Evolutionary conservation across 495 filamentous ascomycete species (phyloP), one percentile per base, ranked within the genome.

Genomic region (Rhypophila decipiens): DNA sequence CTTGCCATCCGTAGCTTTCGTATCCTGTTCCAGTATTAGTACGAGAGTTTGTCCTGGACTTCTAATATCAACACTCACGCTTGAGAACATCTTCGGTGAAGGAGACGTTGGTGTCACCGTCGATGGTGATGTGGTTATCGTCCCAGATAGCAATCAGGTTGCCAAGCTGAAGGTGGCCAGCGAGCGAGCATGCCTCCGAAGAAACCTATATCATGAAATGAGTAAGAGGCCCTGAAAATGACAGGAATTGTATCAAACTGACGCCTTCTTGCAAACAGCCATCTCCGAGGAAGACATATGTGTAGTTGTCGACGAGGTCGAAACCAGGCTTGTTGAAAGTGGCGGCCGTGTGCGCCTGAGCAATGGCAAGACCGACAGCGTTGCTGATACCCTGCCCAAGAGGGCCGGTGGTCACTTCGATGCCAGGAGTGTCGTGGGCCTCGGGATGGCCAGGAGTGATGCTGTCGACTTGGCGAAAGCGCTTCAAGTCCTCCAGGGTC

Each of bases 251-350:
- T n/a, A n/a, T n/a, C n/a, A n/a, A n/a, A n/a, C n/a, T n/a, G 78
- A 99, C 81, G 76, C 93, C 93, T 76, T 99, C 93, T 90, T 94
- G 94, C 69, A 91, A 82, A 71, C 93, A 99, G 42, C 93, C 93
- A 80, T 99, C 93, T 68, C 93, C 93, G 67, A 99, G 87, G 81
- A 96, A 95, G 68, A 58, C 68, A 71, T 87, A 99, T 60, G 93
- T 99, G 82, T 97, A 82, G 82, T 97, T 97, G 78, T 88, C 85
- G 74, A 94, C 71, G 24, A 99, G 69, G 42, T 90, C 82, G 69
- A 80, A 97, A 52, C 87, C 90, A 60, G 91, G 88, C 79, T 95
- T 97, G 83, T 99, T 99, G 82, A 93, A 99, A 61, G 74, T 75
- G 60, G 82, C 94, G 49, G 80, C 88, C 43, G 86, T 85, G 67